A percentile compares a stretch with the other conserved stretches of the same genome.
These are phyloP conservation scores for Pyrrhoderma noxium DNA, from an alignment of 1,284 basidiomycete genomes.

Conservation along the genomic window DNA sequence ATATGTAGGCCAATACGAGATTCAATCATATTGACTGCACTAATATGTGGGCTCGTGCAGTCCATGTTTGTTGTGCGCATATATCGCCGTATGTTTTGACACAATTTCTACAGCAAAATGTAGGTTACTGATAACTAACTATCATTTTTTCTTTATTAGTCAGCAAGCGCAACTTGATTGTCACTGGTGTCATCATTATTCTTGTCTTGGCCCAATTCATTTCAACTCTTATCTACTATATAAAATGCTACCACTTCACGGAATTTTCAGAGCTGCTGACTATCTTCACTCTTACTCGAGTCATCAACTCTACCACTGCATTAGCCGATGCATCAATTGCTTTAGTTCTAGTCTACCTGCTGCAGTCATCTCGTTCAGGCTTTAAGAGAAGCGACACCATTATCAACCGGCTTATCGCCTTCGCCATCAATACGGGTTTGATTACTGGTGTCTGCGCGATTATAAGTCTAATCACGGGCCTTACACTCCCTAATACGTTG, in stretches of 20 bases:
- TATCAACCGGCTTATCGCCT: constrained; percentile 13
- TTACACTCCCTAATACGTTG: constrained; percentile 4
- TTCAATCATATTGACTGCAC: constrained; percentile 2
- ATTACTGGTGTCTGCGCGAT: constrained; percentile 15
- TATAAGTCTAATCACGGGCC: constrained; percentile 5
- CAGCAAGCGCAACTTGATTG: constrained; percentile 3
- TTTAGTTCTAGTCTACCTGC: constrained; percentile 11
- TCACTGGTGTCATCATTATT: background rate
- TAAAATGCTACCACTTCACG: background rate
- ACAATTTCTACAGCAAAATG: background rate
- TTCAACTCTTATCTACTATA: background rate
- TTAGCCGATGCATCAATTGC: constrained; percentile 14
- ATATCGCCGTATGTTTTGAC: constrained; percentile 4
- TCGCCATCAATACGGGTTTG: constrained; percentile 19
- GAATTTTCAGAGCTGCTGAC: constrained; percentile 14
- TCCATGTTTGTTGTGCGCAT: constrained; percentile 3
- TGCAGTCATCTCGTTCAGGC: constrained; percentile 12
- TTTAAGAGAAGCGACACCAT: constrained; percentile 12
- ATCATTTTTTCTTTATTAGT: background rate
- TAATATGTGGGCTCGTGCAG: constrained; percentile 2
- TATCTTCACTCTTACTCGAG: constrained; percentile 31
- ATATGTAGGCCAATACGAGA: background rate
- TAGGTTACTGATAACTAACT: no score
- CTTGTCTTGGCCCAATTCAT: constrained; percentile 2
- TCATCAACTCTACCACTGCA: background rate